Conservation (phyloP, 352 stramenopile species). For the Pythium aquatile region DNA sequence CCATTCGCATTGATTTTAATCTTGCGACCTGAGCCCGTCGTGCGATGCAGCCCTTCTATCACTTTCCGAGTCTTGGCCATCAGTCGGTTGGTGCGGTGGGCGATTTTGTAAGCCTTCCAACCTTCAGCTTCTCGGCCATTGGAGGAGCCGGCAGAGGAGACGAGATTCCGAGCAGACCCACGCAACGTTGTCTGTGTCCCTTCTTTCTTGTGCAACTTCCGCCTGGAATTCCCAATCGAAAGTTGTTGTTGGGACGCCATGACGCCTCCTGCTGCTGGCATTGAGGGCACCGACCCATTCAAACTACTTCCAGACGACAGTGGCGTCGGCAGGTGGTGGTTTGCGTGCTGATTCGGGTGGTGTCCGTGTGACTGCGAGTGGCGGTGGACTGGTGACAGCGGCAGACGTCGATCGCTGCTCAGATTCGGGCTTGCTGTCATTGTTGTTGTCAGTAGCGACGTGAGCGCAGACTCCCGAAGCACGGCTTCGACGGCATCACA, state of each 20-base stretch:
- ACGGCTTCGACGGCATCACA: slow-evolving; percentile 57
- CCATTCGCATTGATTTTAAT: neutral
- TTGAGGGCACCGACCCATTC: slow-evolving; percentile 2
- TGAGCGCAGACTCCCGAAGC: slow-evolving; percentile 45
- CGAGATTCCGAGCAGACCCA: slow-evolving; percentile 26
- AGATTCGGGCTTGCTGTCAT: neutral
- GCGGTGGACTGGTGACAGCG: slow-evolving; percentile 8
- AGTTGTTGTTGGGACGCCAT: slow-evolving; percentile 16
- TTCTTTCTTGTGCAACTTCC: slow-evolving; percentile 28
- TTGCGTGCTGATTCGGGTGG: neutral
- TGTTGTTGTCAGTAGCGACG: slow-evolving; percentile 12
- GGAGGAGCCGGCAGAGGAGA: slow-evolving; percentile 16
- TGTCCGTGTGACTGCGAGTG: neutral
- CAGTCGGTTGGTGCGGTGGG: slow-evolving; percentile 56
- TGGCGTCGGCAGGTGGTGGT: slow-evolving; percentile 5
- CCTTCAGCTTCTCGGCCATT: slow-evolving; percentile 29
- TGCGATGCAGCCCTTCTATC: slow-evolving; percentile 32
- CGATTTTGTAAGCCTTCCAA: slow-evolving; percentile 64
- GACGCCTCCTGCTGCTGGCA: neutral
- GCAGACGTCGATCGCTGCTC: neutral
- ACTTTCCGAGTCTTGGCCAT: slow-evolving; percentile 59
- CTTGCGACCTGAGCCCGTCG: slow-evolving; percentile 7
- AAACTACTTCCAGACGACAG: neutral
- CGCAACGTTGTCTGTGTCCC: slow-evolving; percentile 17
- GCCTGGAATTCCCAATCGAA: slow-evolving; percentile 14